Evolutionary conservation across 805 yeast species (phyloP), one percentile per base, ranked within the genome.

Genomic region (Metschnikowia proteae): DNA sequence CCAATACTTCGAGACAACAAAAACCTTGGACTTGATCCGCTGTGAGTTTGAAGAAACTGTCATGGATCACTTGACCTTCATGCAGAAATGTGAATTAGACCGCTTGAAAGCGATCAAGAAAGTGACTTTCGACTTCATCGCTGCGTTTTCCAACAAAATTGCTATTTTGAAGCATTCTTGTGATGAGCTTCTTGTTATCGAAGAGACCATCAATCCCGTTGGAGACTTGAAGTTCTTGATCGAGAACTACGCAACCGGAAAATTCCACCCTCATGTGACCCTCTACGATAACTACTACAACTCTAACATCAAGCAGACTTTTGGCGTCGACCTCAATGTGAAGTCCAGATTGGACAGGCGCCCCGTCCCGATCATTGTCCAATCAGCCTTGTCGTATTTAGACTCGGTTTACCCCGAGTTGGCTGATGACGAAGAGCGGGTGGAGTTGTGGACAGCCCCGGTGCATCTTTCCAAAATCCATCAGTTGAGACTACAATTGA

Each of bases 61-160:
- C 48, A 77, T 84, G 63, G 91, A 84, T 56, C 91, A 86, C 60
- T 70, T 84, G 44, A 67, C 82, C 23, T 87, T 84, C 62, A 81
- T 88, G 87, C 92, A 88, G 62, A 79, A 83, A 58, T 88, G 94
- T 68, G 96, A 88, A 66, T 64, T 79, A 32, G 95, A 88, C 66
- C 76, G 96, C 54, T 71, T 86, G 50, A 75, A 77, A 54, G 94
- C 94, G 0, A 69, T 88, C 52, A 87, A 88, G 63, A 84, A 86
- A 51, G 91, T 83, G 1, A 78, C 86, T 8, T 73, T 81, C 45
- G 96, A 88, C 62, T 86, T 86, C 56, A 69, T 86, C 23, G 81
- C 88, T 0, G 75, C 85, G 2, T 72, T 86, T 32, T 76, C 88
- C 33, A 82, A 81, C 59, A 81, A 78, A 43, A 74, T 83, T 33